phyloP scores from a whole-genome alignment of 805 yeast species.

The Yamadazyma akitaensis region DNA sequence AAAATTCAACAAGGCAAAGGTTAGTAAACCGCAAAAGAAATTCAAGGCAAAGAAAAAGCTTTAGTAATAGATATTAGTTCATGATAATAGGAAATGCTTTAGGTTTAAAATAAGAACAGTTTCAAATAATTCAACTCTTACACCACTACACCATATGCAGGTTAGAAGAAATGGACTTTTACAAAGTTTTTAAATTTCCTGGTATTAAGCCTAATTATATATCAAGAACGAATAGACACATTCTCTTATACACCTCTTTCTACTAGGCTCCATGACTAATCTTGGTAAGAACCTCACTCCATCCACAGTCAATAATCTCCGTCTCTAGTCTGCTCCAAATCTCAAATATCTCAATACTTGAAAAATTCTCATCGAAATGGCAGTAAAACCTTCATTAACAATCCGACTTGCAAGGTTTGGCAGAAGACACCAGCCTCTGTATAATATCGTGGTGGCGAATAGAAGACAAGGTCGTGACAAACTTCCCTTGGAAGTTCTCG shows the following conservation, averaged over 20 bases:
- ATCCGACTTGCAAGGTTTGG: slow-evolving; percentile 94
- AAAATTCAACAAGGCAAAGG: slow-evolving; percentile 19
- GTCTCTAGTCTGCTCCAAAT: not conserved
- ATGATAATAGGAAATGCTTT: not conserved
- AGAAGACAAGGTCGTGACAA: slow-evolving; percentile 75
- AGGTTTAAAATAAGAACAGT: not conserved
- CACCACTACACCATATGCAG: no score
- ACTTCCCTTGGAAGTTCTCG: slow-evolving; percentile 90
- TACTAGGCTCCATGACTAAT: no score
- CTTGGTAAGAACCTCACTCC: not conserved
- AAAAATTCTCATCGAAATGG: slow-evolving; percentile 9
- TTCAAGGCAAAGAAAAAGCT: slow-evolving; percentile 61
- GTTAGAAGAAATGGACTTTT: no score
- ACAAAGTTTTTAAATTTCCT: no score
- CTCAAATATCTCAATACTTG: not conserved
- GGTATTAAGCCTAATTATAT: no score
- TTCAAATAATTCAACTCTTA: not conserved
- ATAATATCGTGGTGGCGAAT: slow-evolving; percentile 87
- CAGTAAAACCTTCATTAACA: slow-evolving; percentile 49
- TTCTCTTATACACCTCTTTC: no score
- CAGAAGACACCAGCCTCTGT: slow-evolving; percentile 78
- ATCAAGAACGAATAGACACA: no score
- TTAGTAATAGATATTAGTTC: slow-evolving; percentile 18
- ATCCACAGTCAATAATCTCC: not conserved
- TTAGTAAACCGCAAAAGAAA: slow-evolving; percentile 39